These are phyloP conservation scores for Bauhinia variegata DNA, from an alignment of 306 rosid species.

Conservation along the genomic window DNA sequence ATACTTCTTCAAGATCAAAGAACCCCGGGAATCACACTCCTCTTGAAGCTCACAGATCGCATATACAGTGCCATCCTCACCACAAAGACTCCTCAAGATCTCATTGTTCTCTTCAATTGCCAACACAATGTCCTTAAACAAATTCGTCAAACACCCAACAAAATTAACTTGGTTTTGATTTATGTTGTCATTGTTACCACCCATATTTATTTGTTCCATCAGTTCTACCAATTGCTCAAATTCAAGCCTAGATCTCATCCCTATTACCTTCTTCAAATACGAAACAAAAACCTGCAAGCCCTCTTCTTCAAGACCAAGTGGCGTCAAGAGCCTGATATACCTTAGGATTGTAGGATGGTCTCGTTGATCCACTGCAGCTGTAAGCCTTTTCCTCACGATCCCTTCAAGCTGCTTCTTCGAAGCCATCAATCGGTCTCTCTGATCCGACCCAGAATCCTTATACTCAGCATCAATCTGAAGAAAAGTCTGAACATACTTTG, in stretches of 20 bases:
- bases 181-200: constrained; percentile 19
- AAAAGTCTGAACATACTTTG: constrained; percentile 62
- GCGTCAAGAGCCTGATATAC: constrained; percentile 67
- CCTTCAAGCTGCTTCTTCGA: constrained; percentile 75
- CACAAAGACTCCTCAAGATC: constrained; percentile 81
- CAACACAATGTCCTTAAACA: constrained; percentile 85
- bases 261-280: constrained; percentile 86
- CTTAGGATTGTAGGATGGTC: constrained; percentile 67
- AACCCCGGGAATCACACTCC: constrained; percentile 89
- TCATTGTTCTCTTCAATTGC: constrained; percentile 84
- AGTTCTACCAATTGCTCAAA: constrained; percentile 78
- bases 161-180: constrained; percentile 55
- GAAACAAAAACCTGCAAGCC: constrained; percentile 90
- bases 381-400: constrained; percentile 74
- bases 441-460: constrained; percentile 71
- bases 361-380: constrained; percentile 74
- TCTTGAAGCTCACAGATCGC: constrained; percentile 97
- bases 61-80: constrained; percentile 92
- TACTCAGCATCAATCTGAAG: constrained; percentile 74
- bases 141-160: constrained; percentile 79
- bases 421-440: constrained; percentile 66
- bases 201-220: constrained; percentile 57
- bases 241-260: constrained; percentile 83
- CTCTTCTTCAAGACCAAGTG: constrained; percentile 82
- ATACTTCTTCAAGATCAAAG: constrained; percentile 81